phyloP scores from a whole-genome alignment of 129 eudicot species.

The Erigeron canadensis region DNA sequence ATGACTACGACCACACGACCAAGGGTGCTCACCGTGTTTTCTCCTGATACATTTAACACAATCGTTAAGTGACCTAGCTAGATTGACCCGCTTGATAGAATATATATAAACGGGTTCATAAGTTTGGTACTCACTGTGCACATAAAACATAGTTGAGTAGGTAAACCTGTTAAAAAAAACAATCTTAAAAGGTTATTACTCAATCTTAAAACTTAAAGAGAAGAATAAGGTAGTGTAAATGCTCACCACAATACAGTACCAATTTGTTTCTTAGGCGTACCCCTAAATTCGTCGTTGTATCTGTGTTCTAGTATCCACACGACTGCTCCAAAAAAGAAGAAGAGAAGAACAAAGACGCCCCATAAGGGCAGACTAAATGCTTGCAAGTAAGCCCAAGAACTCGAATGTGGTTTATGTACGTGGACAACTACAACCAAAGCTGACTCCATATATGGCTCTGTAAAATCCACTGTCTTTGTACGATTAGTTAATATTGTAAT shows the following conservation, averaged over 20 bases:
- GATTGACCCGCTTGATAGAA: too few species aligned
- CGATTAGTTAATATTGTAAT: neutral
- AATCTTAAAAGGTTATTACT: too few species aligned
- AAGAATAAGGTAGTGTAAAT: neutral
- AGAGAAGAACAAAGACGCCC: neutral
- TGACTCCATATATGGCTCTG: neutral
- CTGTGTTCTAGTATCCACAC: constrained; percentile 1
- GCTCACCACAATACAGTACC: neutral
- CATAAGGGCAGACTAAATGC: neutral
- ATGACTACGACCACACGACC: neutral
- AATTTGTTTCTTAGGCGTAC: neutral
- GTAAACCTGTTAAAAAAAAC: neutral
- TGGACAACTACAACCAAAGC: neutral
- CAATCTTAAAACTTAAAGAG: too few species aligned
- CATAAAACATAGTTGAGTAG: neutral
- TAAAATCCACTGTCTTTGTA: neutral
- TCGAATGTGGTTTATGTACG: neutral
- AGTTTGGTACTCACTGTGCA: neutral
- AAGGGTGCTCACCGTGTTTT: neutral
- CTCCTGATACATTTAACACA: neutral
- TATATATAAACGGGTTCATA: too few species aligned
- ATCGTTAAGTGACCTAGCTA: too few species aligned
- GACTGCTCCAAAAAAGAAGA: neutral
- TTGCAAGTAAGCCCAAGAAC: constrained; percentile 5
- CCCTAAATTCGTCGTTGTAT: constrained; percentile 2